Conservation (phyloP, 192 early-diverging fungal genomes). For the Funneliformis geosporum region DNA sequence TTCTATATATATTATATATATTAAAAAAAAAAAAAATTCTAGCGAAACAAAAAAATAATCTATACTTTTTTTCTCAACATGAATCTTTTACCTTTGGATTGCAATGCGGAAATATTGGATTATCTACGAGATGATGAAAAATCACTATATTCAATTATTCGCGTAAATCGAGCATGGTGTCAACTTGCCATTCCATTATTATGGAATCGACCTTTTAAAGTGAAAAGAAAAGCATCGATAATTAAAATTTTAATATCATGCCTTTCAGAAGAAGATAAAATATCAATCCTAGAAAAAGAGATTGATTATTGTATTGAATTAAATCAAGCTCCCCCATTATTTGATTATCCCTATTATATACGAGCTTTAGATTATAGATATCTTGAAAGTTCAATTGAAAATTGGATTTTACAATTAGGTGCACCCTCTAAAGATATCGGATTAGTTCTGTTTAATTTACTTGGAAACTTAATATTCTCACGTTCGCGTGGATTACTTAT, state of each 20-base stretch:
- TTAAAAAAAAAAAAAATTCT: no score
- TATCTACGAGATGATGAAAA: background rate
- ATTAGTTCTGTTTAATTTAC: background rate
- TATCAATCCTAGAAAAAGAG: background rate
- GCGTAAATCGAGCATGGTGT: background rate
- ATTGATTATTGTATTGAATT: no score
- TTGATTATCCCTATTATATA: background rate
- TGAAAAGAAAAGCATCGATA: background rate
- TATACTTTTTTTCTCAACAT: no score
- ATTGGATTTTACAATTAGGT: background rate
- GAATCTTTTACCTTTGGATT: background rate
- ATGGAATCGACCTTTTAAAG: slow-evolving; percentile 1
- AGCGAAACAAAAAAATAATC: no score
- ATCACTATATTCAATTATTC: background rate
- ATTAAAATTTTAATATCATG: background rate
- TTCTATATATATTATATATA: no score
- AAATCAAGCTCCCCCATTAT: no score
- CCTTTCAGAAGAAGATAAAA: background rate
- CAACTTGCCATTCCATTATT: background rate
- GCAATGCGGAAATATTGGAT: background rate
- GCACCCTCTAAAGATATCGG: background rate
- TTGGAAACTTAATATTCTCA: slow-evolving; percentile 3
- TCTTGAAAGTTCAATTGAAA: background rate
- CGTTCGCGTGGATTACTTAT: background rate
- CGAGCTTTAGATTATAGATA: background rate